These are phyloP conservation scores for Orbilia ellipsospora DNA, from an alignment of 2,329 filamentous ascomycete species.

Conservation along the genomic window DNA sequence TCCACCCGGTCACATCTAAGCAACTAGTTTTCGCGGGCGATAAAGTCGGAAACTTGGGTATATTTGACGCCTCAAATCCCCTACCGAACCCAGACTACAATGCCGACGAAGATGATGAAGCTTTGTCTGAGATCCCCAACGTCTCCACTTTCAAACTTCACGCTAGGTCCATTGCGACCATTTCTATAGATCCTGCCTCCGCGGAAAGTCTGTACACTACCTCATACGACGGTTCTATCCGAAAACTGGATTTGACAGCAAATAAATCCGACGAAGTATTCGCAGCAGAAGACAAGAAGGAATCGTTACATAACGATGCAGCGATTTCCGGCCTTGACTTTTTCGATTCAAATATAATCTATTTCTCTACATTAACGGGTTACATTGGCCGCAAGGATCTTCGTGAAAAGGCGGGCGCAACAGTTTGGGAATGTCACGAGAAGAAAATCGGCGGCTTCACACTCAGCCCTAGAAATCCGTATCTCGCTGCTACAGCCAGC, in stretches of 20 bases:
- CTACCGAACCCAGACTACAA: constrained; percentile 66
- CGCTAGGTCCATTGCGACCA: constrained; percentile 84
- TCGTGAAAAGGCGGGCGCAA: constrained; percentile 70
- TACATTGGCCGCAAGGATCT: constrained; percentile 83
- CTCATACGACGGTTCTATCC: constrained; percentile 92
- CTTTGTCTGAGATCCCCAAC: constrained; percentile 69
- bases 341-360: constrained; percentile 77
- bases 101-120: constrained; percentile 72
- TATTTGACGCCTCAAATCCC: constrained; percentile 77
- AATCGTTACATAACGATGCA: constrained; percentile 63
- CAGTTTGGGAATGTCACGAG: constrained; percentile 81
- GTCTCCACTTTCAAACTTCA: constrained; percentile 92
- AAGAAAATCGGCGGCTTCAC: constrained; percentile 97
- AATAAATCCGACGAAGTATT: constrained; percentile 83
- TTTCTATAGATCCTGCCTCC: constrained; percentile 80
- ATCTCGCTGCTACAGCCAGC: constrained; percentile 85
- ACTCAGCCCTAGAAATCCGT: constrained; percentile 79
- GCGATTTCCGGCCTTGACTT: constrained; percentile 89
- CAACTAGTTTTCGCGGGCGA: constrained; percentile 92
- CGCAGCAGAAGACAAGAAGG: constrained; percentile 72
- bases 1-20: constrained; percentile 88
- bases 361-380: constrained; percentile 88
- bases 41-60: constrained; percentile 82
- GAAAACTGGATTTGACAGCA: constrained; percentile 84
- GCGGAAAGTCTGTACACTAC: constrained; percentile 81